phyloP scores from a whole-genome alignment of 345 rosid species.

The Orychophragmus violaceus region DNA sequence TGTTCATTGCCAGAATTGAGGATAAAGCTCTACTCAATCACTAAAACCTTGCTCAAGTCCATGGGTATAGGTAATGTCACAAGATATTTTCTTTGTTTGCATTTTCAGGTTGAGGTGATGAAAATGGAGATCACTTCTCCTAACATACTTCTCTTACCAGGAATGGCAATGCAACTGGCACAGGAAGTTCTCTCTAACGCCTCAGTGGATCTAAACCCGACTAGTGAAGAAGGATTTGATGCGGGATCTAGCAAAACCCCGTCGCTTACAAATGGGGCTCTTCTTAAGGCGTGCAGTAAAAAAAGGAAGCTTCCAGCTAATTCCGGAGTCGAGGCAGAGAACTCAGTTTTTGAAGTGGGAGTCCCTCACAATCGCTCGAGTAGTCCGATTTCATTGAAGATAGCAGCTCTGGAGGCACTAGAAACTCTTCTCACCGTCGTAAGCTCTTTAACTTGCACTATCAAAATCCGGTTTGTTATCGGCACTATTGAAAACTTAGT shows the following conservation, averaged over 20 bases:
- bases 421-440: slow-evolving; percentile 75
- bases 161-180: slow-evolving; percentile 61
- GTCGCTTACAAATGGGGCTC: slow-evolving; percentile 25
- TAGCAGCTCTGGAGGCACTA: slow-evolving; percentile 72
- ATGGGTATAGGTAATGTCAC: slow-evolving; percentile 63
- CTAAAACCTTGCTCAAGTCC: slow-evolving; percentile 53
- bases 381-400: slow-evolving; percentile 46
- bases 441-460: slow-evolving; percentile 20
- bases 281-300: slow-evolving; percentile 33
- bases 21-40: slow-evolving; percentile 55
- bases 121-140: slow-evolving; percentile 2
- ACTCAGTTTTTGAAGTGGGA: slow-evolving; percentile 35
- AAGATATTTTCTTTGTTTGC: background rate
- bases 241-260: slow-evolving; percentile 27
- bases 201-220: slow-evolving; percentile 44
- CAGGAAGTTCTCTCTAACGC: slow-evolving; percentile 54
- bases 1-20: slow-evolving; percentile 63
- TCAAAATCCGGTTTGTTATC: background rate
- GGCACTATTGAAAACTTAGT: background rate
- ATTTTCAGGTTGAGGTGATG: slow-evolving; percentile 1
- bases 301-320: slow-evolving; percentile 57
- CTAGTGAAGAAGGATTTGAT: slow-evolving; percentile 22
- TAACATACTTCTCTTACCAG: slow-evolving; percentile 37
- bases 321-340: slow-evolving; percentile 34
- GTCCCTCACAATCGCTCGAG: slow-evolving; percentile 22